Evolutionary conservation across 140 eudicot species (phyloP).

Genomic region (Ambrosia hybrid): DNA sequence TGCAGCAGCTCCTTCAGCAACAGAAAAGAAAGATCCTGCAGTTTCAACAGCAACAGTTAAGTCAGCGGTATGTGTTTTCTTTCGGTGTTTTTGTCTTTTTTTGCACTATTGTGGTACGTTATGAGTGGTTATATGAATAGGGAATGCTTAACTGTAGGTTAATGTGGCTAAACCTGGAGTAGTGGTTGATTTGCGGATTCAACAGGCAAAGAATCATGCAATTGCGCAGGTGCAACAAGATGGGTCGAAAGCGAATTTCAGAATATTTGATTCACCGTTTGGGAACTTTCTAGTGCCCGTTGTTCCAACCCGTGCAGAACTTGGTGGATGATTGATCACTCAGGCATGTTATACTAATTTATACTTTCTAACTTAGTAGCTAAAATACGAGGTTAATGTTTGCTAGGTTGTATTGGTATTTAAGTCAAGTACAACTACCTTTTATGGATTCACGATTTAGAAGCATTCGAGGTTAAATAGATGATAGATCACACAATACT

Average conservation of each 20-base stretch:
- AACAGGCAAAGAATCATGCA: conserved; percentile 62
- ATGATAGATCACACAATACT: not conserved
- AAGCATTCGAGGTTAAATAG: not conserved
- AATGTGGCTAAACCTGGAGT: conserved; percentile 37
- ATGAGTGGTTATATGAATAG: not conserved
- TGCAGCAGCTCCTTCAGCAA: conserved; percentile 30
- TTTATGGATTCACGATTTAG: not conserved
- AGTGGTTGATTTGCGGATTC: conserved; percentile 39
- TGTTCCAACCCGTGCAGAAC: conserved; percentile 48
- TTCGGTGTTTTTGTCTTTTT: not conserved
- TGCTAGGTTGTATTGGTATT: not conserved
- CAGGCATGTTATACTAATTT: conserved; percentile 13
- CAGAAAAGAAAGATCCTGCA: conserved; percentile 30
- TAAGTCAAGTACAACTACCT: not conserved
- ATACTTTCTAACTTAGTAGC: conserved; percentile 1
- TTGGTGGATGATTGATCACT: conserved; percentile 29
- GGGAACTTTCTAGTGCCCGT: conserved; percentile 80
- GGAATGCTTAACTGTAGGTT: conserved; percentile 32
- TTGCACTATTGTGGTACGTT: not conserved
- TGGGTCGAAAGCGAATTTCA: conserved; percentile 63
- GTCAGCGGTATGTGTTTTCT: conserved; percentile 31
- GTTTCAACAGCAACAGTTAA: conserved; percentile 11
- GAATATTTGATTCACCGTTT: conserved; percentile 70
- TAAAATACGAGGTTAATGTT: not conserved
- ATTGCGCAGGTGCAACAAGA: conserved; percentile 77